Percentiles rank a stretch among this genome's conserved stretches.
These are phyloP conservation scores for Rhizoctonia solani DNA, from an alignment of 1,284 basidiomycete species.

Conservation along the genomic window DNA sequence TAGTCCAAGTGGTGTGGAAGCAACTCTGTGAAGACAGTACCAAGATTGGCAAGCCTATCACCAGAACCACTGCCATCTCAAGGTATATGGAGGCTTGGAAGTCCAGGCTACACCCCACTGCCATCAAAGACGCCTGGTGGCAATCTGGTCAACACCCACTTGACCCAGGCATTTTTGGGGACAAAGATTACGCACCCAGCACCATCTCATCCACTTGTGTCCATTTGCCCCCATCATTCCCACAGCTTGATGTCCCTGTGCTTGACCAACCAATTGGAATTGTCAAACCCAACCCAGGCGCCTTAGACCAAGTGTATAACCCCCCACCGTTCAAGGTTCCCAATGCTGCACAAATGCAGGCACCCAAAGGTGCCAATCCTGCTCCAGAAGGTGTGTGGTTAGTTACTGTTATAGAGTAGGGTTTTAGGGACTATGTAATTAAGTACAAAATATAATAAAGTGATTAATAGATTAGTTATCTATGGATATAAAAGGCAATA, in stretches of 20 bases:
- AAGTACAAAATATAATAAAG: too few relatives aligned
- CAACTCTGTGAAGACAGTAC: not conserved
- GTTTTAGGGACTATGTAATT: too few relatives aligned
- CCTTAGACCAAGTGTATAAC: not conserved
- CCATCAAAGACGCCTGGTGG: slow-evolving; percentile 1
- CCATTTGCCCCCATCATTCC: slow-evolving; percentile 12
- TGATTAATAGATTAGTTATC: too few relatives aligned
- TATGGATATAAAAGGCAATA: too few relatives aligned
- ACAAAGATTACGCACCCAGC: slow-evolving; percentile 20
- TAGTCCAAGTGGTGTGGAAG: slow-evolving; percentile 3
- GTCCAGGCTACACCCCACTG: not conserved
- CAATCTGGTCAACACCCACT: slow-evolving; percentile 4
- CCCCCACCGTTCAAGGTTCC: too few relatives aligned
- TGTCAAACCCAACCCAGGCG: not conserved
- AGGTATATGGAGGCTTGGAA: slow-evolving; percentile 5
- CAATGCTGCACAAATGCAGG: too few relatives aligned
- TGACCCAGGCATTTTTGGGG: slow-evolving; percentile 1
- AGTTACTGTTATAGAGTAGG: too few relatives aligned
- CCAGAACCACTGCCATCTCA: not conserved
- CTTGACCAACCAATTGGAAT: not conserved
- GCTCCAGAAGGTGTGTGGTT: too few relatives aligned
- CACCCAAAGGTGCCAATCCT: too few relatives aligned
- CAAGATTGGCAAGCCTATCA: not conserved
- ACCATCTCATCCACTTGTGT: not conserved
- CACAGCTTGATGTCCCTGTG: not conserved